Percentiles rank a stretch among this genome's conserved stretches.
Conservation (phyloP, 2,329 filamentous ascomycete species). For the Colletotrichum gigasporum region DNA sequence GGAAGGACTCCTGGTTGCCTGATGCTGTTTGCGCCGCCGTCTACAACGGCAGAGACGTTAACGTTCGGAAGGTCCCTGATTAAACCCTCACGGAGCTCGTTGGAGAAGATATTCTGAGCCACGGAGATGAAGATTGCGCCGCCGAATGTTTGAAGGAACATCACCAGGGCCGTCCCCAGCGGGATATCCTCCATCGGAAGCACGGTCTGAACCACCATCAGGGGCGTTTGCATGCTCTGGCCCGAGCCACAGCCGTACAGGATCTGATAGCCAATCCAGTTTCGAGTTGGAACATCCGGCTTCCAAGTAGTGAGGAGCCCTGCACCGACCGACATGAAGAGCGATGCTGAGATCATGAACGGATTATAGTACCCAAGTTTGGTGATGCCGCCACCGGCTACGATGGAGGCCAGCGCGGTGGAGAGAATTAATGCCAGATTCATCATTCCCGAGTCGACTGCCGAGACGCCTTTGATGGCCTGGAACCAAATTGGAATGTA, state of each 20-base stretch:
- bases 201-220: conserved; percentile 37
- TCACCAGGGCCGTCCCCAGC: conserved; percentile 19
- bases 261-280: conserved; percentile 37
- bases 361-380: conserved; percentile 46
- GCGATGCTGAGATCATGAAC: conserved; percentile 41
- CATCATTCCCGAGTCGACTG: conserved; percentile 43
- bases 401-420: conserved; percentile 37
- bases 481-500: conserved; percentile 46
- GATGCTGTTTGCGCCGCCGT: conserved; percentile 12
- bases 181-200: conserved; percentile 24
- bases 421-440: conserved; percentile 42
- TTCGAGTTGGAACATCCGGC: background rate
- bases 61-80: background rate
- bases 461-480: conserved; percentile 42
- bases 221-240: conserved; percentile 36
- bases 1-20: background rate
- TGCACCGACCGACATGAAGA: conserved; percentile 40
- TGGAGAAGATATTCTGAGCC: conserved; percentile 20
- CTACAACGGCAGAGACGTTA: conserved; percentile 6
- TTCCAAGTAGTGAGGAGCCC: conserved; percentile 14
- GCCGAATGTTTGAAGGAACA: conserved; percentile 26
- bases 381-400: conserved; percentile 38
- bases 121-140: conserved; percentile 25
- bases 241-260: conserved; percentile 38
- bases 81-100: background rate